Conservation (phyloP, 306 rosid genomes). For the Medicago lupulina region DNA sequence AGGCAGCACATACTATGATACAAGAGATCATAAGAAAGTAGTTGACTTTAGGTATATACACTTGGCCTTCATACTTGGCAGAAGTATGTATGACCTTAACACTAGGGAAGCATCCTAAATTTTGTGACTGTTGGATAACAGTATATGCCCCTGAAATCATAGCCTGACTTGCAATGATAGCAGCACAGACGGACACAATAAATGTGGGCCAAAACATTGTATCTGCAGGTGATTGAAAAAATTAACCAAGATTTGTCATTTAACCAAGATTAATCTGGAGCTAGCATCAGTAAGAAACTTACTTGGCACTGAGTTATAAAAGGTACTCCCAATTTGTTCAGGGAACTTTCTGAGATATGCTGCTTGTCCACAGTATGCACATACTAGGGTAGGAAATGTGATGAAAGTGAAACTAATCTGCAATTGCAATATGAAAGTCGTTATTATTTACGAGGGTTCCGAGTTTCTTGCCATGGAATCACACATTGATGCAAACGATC, state of each 20-base stretch:
- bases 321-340: slow-evolving; percentile 37
- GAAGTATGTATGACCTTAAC: slow-evolving; percentile 65
- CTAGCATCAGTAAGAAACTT: not conserved
- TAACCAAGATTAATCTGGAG: too few species aligned
- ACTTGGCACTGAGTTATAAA: slow-evolving; percentile 64
- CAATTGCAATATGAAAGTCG: not conserved
- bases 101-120: slow-evolving; percentile 66
- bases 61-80: slow-evolving; percentile 65
- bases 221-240: slow-evolving; percentile 34
- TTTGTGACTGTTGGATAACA: slow-evolving; percentile 56
- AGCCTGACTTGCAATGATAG: slow-evolving; percentile 74
- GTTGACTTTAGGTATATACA: slow-evolving; percentile 68
- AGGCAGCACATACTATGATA: slow-evolving; percentile 49
- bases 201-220: slow-evolving; percentile 71
- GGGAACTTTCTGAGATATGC: slow-evolving; percentile 75
- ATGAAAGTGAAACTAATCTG: slow-evolving; percentile 66
- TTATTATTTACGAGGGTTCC: not conserved
- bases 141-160: slow-evolving; percentile 71
- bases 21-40: slow-evolving; percentile 61
- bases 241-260: too few species aligned
- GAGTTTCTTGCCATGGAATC: not conserved
- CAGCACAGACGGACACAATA: slow-evolving; percentile 59
- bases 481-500: not conserved
- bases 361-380: slow-evolving; percentile 63
- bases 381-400: slow-evolving; percentile 54